A percentile compares a stretch with the other conserved stretches of the same genome.
These are phyloP conservation scores for Umbilicaria muhlenbergii DNA, from an alignment of 495 filamentous ascomycete genomes.

Conservation along the genomic window DNA sequence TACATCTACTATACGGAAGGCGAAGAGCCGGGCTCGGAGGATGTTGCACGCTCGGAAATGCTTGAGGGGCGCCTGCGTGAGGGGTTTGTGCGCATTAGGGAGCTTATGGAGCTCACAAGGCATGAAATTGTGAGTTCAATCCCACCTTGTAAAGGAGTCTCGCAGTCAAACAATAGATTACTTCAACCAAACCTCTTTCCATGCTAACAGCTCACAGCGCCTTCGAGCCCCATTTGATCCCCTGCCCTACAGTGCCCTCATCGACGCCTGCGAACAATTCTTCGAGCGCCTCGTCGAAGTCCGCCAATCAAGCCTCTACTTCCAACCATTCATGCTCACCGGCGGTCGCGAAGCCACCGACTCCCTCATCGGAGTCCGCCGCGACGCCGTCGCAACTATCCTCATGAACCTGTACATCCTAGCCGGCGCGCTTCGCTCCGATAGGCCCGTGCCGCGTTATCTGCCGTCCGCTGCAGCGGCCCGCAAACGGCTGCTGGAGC, in stretches of 20 bases:
- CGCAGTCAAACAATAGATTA: neutral
- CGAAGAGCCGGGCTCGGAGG: constrained; percentile 29
- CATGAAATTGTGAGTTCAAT: constrained; percentile 31
- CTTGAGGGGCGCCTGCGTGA: constrained; percentile 40
- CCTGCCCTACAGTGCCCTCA: constrained; percentile 36
- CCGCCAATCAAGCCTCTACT: constrained; percentile 40
- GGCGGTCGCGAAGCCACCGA: constrained; percentile 18
- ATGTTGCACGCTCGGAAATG: constrained; percentile 37
- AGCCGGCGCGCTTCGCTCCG: constrained; percentile 32
- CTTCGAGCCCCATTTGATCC: constrained; percentile 40
- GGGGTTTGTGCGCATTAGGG: constrained; percentile 40
- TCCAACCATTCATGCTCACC: constrained; percentile 26
- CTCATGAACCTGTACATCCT: constrained; percentile 42
- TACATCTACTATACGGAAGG: constrained; percentile 41
- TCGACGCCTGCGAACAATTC: constrained; percentile 36
- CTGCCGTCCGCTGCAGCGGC: constrained; percentile 36
- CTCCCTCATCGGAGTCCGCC: constrained; percentile 28
- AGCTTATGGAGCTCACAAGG: constrained; percentile 38
- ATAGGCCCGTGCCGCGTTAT: constrained; percentile 36
- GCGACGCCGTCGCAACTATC: constrained; percentile 40
- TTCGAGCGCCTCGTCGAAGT: constrained; percentile 42
- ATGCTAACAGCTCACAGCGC: constrained; percentile 13
- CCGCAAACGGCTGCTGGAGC: constrained; percentile 31
- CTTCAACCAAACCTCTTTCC: neutral
- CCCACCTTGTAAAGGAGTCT: constrained; percentile 1